Evolutionary conservation across 768 basidiomycete species (phyloP).

Genomic region (Neoboletus magnificus): DNA sequence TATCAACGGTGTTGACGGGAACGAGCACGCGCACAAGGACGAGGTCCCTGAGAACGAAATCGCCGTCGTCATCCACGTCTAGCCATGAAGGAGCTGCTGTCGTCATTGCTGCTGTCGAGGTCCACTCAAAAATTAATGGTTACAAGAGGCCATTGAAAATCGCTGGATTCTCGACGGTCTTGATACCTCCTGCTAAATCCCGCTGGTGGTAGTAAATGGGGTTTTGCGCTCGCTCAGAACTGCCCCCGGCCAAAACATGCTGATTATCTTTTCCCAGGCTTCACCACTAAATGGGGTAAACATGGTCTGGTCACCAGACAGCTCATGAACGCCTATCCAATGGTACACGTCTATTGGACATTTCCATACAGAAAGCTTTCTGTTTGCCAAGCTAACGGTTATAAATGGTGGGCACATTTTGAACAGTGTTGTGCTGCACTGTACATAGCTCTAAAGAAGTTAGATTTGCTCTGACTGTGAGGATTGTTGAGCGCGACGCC

Average conservation of each 20-base stretch:
- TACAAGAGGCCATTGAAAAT: not conserved
- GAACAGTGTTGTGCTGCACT: not conserved
- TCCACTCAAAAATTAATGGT: not conserved
- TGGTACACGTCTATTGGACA: too few species aligned
- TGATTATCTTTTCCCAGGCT: conserved; percentile 1
- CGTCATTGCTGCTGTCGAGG: not conserved
- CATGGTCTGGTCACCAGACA: too few species aligned
- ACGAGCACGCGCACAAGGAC: not conserved
- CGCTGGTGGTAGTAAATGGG: too few species aligned
- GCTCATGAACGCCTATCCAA: too few species aligned
- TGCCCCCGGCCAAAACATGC: not conserved
- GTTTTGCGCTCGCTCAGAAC: not conserved
- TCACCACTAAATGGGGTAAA: not conserved
- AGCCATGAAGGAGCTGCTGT: not conserved
- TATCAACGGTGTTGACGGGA: not conserved
- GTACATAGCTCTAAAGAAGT: not conserved
- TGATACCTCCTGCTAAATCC: not conserved
- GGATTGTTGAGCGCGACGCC: conserved; percentile 36
- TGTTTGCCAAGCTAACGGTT: too few species aligned
- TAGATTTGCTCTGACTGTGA: conserved; percentile 6
- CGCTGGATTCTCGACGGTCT: not conserved
- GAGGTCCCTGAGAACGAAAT: not conserved
- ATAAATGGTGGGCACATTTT: not conserved
- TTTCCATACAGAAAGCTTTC: too few species aligned
- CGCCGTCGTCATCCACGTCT: not conserved